Conservation (phyloP, 2,329 filamentous ascomycete species). For the Alternaria sp. region DNA sequence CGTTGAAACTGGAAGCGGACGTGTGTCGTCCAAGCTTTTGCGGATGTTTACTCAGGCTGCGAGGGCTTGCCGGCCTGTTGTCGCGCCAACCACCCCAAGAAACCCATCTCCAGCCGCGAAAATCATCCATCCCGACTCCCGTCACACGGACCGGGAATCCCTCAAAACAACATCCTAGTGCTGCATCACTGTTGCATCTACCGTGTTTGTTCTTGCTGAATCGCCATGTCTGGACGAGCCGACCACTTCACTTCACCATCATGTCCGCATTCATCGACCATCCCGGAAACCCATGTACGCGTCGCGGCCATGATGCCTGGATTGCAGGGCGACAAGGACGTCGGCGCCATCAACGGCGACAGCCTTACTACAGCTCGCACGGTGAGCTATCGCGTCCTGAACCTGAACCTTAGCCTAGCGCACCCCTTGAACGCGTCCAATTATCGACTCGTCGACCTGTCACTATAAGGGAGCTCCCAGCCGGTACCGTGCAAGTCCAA, state of each 20-base stretch:
- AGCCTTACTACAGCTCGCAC: slow-evolving; percentile 7
- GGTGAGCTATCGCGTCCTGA: not conserved
- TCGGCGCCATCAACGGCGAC: not conserved
- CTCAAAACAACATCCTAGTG: not conserved
- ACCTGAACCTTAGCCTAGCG: slow-evolving; percentile 2
- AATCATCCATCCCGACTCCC: slow-evolving; percentile 17
- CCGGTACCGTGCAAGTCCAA: not conserved
- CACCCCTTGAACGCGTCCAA: not conserved
- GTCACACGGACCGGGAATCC: slow-evolving; percentile 12
- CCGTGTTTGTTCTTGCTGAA: not conserved
- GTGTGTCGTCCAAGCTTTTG: slow-evolving; percentile 20
- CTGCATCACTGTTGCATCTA: not conserved
- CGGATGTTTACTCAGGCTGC: slow-evolving; percentile 13
- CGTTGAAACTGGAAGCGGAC: slow-evolving; percentile 34
- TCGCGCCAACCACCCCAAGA: slow-evolving; percentile 11
- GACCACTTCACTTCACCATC: not conserved
- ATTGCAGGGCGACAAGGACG: slow-evolving; percentile 3
- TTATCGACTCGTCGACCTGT: not conserved
- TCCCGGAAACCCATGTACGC: not conserved
- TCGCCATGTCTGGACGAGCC: not conserved
- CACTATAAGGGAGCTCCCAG: not conserved
- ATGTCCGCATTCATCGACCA: not conserved
- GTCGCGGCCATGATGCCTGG: not conserved
- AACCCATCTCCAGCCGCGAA: slow-evolving; percentile 16
- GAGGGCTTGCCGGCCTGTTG: slow-evolving; percentile 8